Conservation (phyloP, 2,329 filamentous ascomycete genomes). For the Thelonectria blattea region DNA sequence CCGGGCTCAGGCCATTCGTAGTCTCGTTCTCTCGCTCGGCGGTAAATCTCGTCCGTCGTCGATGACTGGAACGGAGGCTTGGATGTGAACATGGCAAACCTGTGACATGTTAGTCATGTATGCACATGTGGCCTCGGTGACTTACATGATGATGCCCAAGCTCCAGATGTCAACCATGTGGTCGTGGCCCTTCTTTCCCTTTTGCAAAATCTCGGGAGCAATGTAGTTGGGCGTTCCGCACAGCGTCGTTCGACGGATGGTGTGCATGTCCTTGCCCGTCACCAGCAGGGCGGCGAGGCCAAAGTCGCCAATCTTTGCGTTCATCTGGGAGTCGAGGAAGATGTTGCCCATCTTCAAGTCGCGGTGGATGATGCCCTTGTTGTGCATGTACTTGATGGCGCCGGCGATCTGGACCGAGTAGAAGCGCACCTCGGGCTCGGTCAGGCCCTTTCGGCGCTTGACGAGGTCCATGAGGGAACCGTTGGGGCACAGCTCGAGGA, state of each 20-base stretch:
- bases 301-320: conserved; percentile 97
- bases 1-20: conserved; percentile 79
- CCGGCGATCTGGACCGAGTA: conserved; percentile 95
- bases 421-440: conserved; percentile 90
- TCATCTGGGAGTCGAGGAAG: conserved; percentile 93
- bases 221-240: conserved; percentile 99
- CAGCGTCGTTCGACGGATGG: conserved; percentile 84
- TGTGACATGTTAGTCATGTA: conserved; percentile 42
- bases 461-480: conserved; percentile 98
- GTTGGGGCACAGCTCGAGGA: conserved; percentile 92
- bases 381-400: conserved; percentile 97
- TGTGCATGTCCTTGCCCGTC: conserved; percentile 88
- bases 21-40: conserved; percentile 70
- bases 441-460: conserved; percentile 87
- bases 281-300: conserved; percentile 90
- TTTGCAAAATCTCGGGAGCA: conserved; percentile 93
- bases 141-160: conserved; percentile 92
- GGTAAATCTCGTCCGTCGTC: conserved; percentile 86
- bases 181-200: conserved; percentile 92
- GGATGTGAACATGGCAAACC: conserved; percentile 95
- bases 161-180: conserved; percentile 99
- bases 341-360: conserved; percentile 99
- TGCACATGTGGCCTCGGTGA: background rate
- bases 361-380: conserved; percentile 92
- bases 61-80: conserved; percentile 96